phyloP scores from a whole-genome alignment of 495 filamentous ascomycete species.

The Rhypophila decipiens region DNA sequence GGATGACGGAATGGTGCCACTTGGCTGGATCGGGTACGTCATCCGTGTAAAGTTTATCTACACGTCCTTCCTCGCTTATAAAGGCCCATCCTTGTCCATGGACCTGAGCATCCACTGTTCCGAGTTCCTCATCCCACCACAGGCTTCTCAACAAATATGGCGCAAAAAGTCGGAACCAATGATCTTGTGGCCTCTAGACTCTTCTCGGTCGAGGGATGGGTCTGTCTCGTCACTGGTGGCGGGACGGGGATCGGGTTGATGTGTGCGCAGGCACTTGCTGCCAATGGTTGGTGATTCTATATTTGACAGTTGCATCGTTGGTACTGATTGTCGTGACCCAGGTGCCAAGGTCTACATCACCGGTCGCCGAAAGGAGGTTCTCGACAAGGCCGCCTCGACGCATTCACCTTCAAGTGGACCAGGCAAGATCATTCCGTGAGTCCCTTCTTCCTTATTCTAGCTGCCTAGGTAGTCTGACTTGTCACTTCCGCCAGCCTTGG shows the following conservation, averaged over 20 bases:
- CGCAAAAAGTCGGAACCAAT: too few relatives aligned
- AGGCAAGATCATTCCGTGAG: slow-evolving; percentile 25
- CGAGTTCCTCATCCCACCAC: too few relatives aligned
- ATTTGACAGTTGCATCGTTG: too few relatives aligned
- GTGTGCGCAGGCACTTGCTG: slow-evolving; percentile 55
- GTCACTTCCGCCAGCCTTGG: slow-evolving; percentile 12
- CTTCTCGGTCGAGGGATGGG: slow-evolving; percentile 49
- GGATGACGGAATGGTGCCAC: too few relatives aligned
- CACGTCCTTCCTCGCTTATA: too few relatives aligned
- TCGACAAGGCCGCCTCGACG: slow-evolving; percentile 41
- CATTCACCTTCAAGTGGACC: slow-evolving; percentile 23
- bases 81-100: too few relatives aligned
- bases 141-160: too few relatives aligned
- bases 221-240: slow-evolving; percentile 55
- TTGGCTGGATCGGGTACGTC: too few relatives aligned
- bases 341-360: slow-evolving; percentile 61
- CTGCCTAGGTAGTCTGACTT: neutral
- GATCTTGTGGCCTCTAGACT: slow-evolving; percentile 33
- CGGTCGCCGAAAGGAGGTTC: slow-evolving; percentile 49
- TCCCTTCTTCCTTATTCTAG: neutral
- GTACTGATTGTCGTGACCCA: too few relatives aligned
- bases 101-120: too few relatives aligned
- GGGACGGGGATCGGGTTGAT: slow-evolving; percentile 55
- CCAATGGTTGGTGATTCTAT: slow-evolving; percentile 45
- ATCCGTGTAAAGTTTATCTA: too few relatives aligned